Conservation (phyloP, 805 yeast species). For the Starmerella sp. region DNA sequence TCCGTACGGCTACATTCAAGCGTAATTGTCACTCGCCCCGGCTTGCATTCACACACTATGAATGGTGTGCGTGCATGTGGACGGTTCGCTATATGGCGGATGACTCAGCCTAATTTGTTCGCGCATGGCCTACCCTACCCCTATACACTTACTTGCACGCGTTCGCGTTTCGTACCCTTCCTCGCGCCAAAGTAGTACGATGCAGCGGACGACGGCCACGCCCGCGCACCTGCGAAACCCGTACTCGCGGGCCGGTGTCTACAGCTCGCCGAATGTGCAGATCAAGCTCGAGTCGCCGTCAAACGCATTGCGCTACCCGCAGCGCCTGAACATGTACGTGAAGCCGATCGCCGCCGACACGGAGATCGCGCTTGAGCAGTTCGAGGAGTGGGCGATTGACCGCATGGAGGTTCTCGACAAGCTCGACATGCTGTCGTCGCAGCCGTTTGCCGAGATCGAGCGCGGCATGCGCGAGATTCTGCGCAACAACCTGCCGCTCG, state of each 20-base stretch:
- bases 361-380: slow-evolving; percentile 84
- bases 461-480: slow-evolving; percentile 53
- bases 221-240: not conserved
- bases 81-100: too few relatives aligned
- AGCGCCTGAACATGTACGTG: slow-evolving; percentile 62
- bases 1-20: too few relatives aligned
- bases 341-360: slow-evolving; percentile 52
- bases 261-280: not conserved
- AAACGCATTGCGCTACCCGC: slow-evolving; percentile 31
- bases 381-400: slow-evolving; percentile 93
- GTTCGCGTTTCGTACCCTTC: not conserved
- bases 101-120: too few relatives aligned
- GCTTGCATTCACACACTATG: too few relatives aligned
- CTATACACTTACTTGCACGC: not conserved
- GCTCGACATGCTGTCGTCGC: slow-evolving; percentile 57
- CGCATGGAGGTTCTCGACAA: slow-evolving; percentile 72
- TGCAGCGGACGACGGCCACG: slow-evolving; percentile 1
- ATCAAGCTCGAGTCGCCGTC: slow-evolving; percentile 14
- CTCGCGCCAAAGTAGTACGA: not conserved
- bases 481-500: slow-evolving; percentile 51
- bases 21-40: too few relatives aligned
- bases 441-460: slow-evolving; percentile 44
- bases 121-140: not conserved
- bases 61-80: too few relatives aligned
- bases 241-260: not conserved